phyloP scores from a whole-genome alignment of 352 stramenopile genomes.

The Phytophthora melonis region DNA sequence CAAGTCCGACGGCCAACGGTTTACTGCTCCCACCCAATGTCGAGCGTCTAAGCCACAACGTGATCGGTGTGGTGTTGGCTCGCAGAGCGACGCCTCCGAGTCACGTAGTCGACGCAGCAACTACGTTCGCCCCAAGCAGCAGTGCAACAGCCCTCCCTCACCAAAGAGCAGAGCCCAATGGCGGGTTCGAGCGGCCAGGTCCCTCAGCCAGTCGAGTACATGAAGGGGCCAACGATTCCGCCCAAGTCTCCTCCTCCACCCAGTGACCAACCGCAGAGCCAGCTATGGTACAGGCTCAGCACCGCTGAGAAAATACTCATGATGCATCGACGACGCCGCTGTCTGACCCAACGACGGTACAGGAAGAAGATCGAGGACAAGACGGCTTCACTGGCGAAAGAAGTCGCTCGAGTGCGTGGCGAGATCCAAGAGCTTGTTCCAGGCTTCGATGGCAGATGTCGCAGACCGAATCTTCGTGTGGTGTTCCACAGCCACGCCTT shows the following conservation, averaged over 20 bases:
- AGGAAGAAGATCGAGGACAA: neutral
- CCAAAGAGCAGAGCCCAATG: neutral
- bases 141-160: neutral
- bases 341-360: neutral
- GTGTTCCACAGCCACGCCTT: slow-evolving; percentile 2
- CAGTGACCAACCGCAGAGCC: neutral
- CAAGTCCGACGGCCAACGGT: no score
- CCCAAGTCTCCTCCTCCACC: neutral
- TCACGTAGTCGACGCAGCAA: no score
- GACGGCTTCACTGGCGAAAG: neutral
- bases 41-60: no score
- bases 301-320: neutral
- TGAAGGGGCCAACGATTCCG: neutral
- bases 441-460: slow-evolving; percentile 9
- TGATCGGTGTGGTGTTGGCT: no score
- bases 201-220: neutral
- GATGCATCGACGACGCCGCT: neutral
- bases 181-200: neutral
- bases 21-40: no score
- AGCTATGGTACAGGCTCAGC: neutral
- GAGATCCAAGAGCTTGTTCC: neutral
- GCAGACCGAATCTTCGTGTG: slow-evolving; percentile 23
- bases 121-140: no score
- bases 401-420: neutral
- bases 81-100: no score